Base-by-base conservation (phyloP, 1,284 basidiomycete species). In the Thelephora terrestris region DNA sequence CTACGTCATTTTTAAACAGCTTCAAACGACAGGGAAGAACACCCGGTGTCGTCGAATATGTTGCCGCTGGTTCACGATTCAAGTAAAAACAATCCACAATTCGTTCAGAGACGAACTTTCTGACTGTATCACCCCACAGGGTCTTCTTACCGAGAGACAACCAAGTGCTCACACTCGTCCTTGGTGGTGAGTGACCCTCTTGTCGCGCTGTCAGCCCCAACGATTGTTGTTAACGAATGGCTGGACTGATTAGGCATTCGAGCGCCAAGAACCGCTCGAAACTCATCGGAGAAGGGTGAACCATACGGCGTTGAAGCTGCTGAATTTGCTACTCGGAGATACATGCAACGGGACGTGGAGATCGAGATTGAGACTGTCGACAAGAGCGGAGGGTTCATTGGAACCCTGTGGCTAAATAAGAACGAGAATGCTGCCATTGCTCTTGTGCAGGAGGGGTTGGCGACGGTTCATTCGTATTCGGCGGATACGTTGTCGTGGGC, bases 351-450 rank as follows among this genome's bases (percentile, higher is more conserved):
- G 21, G 96, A 99, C 59, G 85, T 93, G 14, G 95, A 99, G 65
- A 82, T 98, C 52, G 85, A 91, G 55, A 81, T 97, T 42, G 88
- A 95, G 51, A 77, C 79, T 40, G 81, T 85, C 14, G 95, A 99
- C 71, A 97, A 96, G 69, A 85, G 85, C 16, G 95, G 95, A 36
- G 94, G 95, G 6, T 98, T 97, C 69, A 94, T 99, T 55, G 95
- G 95, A 16, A 70, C 85, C 1, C 71, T 97, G 49, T 96, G 87
- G 65, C 55, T 87, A 58, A 91, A 78, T 58, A 77, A 91, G 62
- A 80, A 71, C 2, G 86, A 91, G 54, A 98, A 97, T 62, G 83
- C 79, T 42, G 94, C 92, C 1, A 71, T 94, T 38, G 68, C 81
- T 29, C 75, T 99, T 16, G 83, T 87, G n/a, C 79, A 78, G 50